A percentile compares a stretch with the other conserved stretches of the same genome.
phyloP scores from a whole-genome alignment of 2,329 filamentous ascomycete genomes.

The Phaeosphaeriaceae sp. region DNA sequence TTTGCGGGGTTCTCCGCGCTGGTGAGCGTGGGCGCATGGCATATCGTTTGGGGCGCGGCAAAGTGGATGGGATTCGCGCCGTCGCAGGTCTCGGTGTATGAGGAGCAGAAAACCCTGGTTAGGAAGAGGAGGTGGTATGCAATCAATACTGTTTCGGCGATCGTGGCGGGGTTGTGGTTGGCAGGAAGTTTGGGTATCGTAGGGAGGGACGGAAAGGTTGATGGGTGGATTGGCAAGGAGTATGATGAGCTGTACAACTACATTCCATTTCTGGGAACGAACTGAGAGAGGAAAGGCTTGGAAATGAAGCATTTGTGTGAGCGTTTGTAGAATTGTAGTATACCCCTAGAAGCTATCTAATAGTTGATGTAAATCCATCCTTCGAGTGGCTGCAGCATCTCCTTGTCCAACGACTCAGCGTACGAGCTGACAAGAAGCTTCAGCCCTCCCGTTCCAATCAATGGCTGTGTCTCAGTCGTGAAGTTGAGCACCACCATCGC shows the following conservation, averaged over 20 bases:
- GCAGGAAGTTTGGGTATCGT: slow-evolving; percentile 81
- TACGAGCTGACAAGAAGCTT: slow-evolving; percentile 56
- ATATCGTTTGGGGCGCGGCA: slow-evolving; percentile 86
- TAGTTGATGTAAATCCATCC: slow-evolving; percentile 47
- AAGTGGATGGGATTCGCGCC: slow-evolving; percentile 77
- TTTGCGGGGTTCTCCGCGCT: slow-evolving; percentile 74
- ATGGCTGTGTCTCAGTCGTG: slow-evolving; percentile 28
- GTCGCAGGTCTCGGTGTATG: slow-evolving; percentile 58
- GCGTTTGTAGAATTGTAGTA: slow-evolving; percentile 20
- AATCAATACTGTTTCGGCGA: slow-evolving; percentile 70
- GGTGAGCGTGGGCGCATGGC: slow-evolving; percentile 71
- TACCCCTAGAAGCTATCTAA: slow-evolving; percentile 22
- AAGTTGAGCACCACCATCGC: slow-evolving; percentile 51
- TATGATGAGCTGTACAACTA: slow-evolving; percentile 77
- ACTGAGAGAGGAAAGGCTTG: background rate
- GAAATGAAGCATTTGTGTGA: background rate
- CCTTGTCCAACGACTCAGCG: slow-evolving; percentile 19
- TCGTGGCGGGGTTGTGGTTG: slow-evolving; percentile 75
- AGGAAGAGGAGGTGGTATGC: slow-evolving; percentile 73
- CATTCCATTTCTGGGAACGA: slow-evolving; percentile 64
- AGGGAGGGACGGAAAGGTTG: slow-evolving; percentile 70
- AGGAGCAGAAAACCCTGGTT: slow-evolving; percentile 57
- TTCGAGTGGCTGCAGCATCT: slow-evolving; percentile 43
- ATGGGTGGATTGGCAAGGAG: slow-evolving; percentile 80
- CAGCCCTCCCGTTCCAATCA: slow-evolving; percentile 20